Base-by-base conservation (phyloP, 176 grass and related monocot species). In the Panicum miliaceum region DNA sequence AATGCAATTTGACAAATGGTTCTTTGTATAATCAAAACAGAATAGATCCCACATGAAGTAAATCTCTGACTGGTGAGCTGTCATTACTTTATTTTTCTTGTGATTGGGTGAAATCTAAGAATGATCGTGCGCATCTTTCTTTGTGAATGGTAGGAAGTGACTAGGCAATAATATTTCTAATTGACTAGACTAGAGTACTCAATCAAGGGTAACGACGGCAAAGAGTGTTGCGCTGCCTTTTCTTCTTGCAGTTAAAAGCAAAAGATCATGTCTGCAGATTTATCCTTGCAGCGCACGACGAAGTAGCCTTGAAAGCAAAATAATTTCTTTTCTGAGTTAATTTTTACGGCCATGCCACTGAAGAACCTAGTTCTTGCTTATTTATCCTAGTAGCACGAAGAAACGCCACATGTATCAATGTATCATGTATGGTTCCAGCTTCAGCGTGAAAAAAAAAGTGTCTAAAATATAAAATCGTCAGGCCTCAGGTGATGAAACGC, bases 161-260 rank as follows among this genome's bases (percentile, higher is more conserved):
- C 61, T 37, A 37, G 62, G 7, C 12, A 53, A 51, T 20, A 19
- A 48, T 35, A 22, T 22, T 40, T 67, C 15, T 16, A 53, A 74
- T 22, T 16, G 26, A 74, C 14, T 52, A 32, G 27, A n/a, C n/a
- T 54, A 20, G 29, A 22, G 27, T 73, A 7, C 36, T 11, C 2
- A 32, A 51, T n/a, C 11, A 26, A 26, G 20, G 6, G 51, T 1
- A 4, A 23, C 3, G 35, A 15, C 1, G 8, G 34, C 2, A 32
- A 32, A 32, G 29, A 41, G 3, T 15, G 6, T 26, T 5, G 34
- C 36, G 1, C 3, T 40, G 8, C 18, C 18, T 68, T 80, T 68
- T n/a, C n/a, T 65, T 80, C 13, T 32, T 68, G 13, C 20, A 16
- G 63, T 40, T 54, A 54, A 68, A 68, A 81, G 78, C 64, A 41